Evolutionary conservation across 192 early-diverging fungal genomes (phyloP).

Genomic region (Rhizophagus sp.): DNA sequence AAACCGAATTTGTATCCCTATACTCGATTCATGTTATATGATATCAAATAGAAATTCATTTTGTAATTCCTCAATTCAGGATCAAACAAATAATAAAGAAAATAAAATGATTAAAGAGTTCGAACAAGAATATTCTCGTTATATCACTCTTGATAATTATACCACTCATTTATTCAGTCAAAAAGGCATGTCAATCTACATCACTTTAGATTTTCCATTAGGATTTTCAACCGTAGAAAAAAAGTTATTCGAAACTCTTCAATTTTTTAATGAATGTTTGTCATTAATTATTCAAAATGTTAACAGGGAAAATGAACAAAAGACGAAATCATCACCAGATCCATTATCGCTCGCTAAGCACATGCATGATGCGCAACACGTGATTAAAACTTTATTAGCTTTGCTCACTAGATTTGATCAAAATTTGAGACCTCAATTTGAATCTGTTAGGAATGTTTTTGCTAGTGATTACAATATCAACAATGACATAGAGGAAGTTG

Average conservation of each 20-base stretch:
- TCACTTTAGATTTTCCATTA: slow-evolving; percentile 37
- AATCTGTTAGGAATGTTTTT: background rate
- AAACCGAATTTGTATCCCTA: slow-evolving; percentile 38
- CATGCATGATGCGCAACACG: slow-evolving; percentile 40
- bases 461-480: background rate
- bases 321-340: background rate
- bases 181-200: slow-evolving; percentile 37
- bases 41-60: background rate
- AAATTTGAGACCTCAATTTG: slow-evolving; percentile 22
- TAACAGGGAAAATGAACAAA: background rate
- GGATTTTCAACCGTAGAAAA: slow-evolving; percentile 32
- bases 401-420: slow-evolving; percentile 33
- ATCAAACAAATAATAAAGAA: background rate
- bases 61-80: background rate
- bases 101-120: slow-evolving; percentile 17
- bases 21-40: slow-evolving; percentile 27
- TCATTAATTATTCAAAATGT: background rate
- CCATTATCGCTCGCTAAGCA: slow-evolving; percentile 26
- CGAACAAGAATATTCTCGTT: slow-evolving; percentile 20
- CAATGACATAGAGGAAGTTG: background rate
- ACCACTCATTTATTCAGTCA: slow-evolving; percentile 27
- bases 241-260: slow-evolving; percentile 16
- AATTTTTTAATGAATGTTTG: slow-evolving; percentile 29
- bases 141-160: slow-evolving; percentile 5
- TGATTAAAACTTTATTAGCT: slow-evolving; percentile 40